These are phyloP conservation scores for Lactarius pseudohatsudake DNA, from an alignment of 768 basidiomycete genomes.

Conservation along the genomic window DNA sequence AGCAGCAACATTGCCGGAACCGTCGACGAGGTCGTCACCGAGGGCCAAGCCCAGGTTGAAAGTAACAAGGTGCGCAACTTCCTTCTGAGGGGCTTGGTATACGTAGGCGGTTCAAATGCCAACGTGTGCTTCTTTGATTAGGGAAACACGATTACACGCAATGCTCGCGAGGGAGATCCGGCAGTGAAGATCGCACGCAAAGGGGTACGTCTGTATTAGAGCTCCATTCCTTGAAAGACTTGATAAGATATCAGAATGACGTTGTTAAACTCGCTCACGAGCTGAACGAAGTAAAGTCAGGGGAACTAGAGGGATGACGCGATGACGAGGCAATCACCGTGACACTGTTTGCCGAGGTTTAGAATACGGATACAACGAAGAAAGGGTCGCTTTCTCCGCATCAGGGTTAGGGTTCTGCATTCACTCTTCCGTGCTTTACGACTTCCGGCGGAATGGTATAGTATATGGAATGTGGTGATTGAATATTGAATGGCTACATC, in stretches of 20 bases:
- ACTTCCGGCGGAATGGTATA: no score
- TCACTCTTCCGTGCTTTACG: no score
- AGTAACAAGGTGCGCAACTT: constrained; percentile 42
- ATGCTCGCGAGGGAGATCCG: constrained; percentile 47
- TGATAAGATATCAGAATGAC: constrained; percentile 40
- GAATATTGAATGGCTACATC: no score
- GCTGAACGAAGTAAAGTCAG: constrained; percentile 44
- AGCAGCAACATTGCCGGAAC: constrained; percentile 16
- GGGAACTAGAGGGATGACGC: constrained; percentile 21
- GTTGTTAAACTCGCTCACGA: constrained; percentile 54
- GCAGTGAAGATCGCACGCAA: constrained; percentile 47
- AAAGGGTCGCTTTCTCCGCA: no score
- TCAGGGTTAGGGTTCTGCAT: no score
- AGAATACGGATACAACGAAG: no score
- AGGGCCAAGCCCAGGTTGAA: constrained; percentile 45
- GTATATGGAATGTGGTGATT: no score
- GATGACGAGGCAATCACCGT: background rate
- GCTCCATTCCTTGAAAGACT: background rate
- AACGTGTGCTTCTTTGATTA: constrained; percentile 18
- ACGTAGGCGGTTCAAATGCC: background rate
- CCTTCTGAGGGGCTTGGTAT: background rate
- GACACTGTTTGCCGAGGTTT: no score
- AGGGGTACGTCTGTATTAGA: constrained; percentile 39
- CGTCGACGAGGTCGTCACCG: constrained; percentile 36
- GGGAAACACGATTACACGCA: constrained; percentile 46